Conservation (phyloP, 345 rosid species). For the Salix caprea region DNA sequence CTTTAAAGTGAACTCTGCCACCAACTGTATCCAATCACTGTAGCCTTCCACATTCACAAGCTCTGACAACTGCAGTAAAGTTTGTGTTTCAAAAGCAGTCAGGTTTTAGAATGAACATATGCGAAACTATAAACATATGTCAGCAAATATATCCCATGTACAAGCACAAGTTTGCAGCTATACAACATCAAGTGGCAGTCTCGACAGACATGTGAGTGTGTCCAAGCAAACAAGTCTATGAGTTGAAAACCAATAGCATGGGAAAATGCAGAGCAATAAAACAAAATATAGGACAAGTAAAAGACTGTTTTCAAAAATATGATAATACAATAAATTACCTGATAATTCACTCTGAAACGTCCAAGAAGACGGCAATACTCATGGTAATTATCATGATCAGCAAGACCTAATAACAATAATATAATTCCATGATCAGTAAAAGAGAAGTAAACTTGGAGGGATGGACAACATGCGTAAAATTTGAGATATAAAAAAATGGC, state of each 20-base stretch:
- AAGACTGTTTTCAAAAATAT: not conserved
- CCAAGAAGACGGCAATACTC: constrained; percentile 98
- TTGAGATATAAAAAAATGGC: not conserved
- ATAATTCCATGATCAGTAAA: constrained; percentile 1
- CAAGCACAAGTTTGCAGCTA: not conserved
- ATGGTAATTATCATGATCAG: constrained; percentile 99
- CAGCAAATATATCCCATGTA: not conserved
- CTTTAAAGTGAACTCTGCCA: constrained; percentile 90
- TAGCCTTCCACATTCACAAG: constrained; percentile 97
- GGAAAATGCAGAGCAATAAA: not conserved
- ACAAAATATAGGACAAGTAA: not conserved
- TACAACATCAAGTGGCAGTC: not conserved
- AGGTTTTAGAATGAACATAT: constrained; percentile 11
- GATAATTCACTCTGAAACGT: constrained; percentile 89
- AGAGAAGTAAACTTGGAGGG: not conserved
- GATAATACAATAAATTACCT: constrained; percentile 44
- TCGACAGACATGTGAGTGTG: not conserved
- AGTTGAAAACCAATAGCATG: not conserved
- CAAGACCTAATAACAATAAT: constrained; percentile 64
- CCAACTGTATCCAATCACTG: constrained; percentile 94
- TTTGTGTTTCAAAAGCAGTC: constrained; percentile 12
- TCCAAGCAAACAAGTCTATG: not conserved
- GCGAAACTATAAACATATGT: not conserved
- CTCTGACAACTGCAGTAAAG: constrained; percentile 78
- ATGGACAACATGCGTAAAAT: not conserved